A percentile compares a stretch with the other conserved stretches of the same genome.
phyloP scores from a whole-genome alignment of 164 flowering plant genomes.

The Sedum album region DNA sequence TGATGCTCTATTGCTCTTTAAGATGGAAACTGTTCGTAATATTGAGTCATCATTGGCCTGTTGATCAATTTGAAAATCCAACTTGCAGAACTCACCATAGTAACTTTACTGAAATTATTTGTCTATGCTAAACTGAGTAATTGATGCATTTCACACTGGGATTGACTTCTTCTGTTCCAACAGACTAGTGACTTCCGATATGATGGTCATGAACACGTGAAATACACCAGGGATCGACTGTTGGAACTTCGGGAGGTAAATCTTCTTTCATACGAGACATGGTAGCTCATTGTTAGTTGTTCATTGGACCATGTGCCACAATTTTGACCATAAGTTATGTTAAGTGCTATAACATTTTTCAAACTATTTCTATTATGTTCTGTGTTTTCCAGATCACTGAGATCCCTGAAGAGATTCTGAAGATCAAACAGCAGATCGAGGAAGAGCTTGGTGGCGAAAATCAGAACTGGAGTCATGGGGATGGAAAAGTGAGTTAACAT shows the following conservation, averaged over 20 bases:
- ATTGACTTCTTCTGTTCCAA: neutral
- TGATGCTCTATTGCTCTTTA: too few relatives aligned
- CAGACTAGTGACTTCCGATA: conserved; percentile 41
- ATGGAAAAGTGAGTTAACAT: conserved; percentile 42
- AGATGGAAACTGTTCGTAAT: too few relatives aligned
- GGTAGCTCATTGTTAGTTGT: neutral
- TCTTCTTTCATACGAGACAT: neutral
- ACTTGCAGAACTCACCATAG: neutral
- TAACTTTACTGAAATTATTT: neutral
- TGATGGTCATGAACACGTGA: conserved; percentile 48
- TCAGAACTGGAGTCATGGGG: conserved; percentile 64
- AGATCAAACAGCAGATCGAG: conserved; percentile 65
- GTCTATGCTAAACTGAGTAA: too few relatives aligned
- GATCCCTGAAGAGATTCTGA: conserved; percentile 63
- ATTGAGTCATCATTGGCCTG: too few relatives aligned
- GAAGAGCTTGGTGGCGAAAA: conserved; percentile 71
- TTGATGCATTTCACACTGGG: neutral
- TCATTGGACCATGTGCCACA: neutral
- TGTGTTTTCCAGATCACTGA: conserved; percentile 30
- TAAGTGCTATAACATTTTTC: neutral
- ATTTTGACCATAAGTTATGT: neutral
- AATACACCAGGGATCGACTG: conserved; percentile 35
- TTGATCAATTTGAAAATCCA: too few relatives aligned
- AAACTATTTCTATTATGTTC: neutral
- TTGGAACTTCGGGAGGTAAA: conserved; percentile 32